Base-by-base conservation (phyloP, 768 basidiomycete genomes). In the Amanita subjunquillea region DNA sequence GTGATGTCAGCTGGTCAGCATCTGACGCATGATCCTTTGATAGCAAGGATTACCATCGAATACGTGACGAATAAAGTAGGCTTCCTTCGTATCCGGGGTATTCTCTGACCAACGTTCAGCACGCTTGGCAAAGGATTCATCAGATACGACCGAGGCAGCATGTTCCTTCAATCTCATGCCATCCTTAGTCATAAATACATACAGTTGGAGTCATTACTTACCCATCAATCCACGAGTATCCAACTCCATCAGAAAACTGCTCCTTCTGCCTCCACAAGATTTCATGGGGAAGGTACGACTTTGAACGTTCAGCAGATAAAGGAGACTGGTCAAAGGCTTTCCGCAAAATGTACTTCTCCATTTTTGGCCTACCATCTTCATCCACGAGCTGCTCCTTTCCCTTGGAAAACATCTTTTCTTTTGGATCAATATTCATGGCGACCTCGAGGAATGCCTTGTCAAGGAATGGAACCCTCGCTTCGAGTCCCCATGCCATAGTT, bases 211-310 rank as follows among this genome's bases (percentile, higher is more conserved):
- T 42, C 10, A n/a, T 34, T 17, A 41, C 77, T 40, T 61, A 88
- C 88, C 93, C 91, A 61, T 98, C 94, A 62, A 98, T 98, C 94
- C 95, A 97, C 30, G 92, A 94, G 69, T 96, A 97, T 30, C 95
- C 94, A 51, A 96, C 93, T 50, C 96, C 96, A 62, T 99, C 96
- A 2, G 94, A 97, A 72, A 99, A 99, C 62, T 98, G 94, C 69
- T 99, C 96, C 67, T 99, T 99, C 67, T 99, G 96, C 53, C 96
- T 79, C 96, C 96, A 99, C 39, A 99, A 75, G 61, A 99, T 97
- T 13, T 88, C 90, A 53, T 77, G 77, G 10, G 96, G 96, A 48
- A 99, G 82, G 70, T 98, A 99, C 1, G 91, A 85, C 86, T 91
- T 25, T 4, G 5, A 17, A 40, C 5, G 48, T 32, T 34, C 34